phyloP scores from a whole-genome alignment of 768 basidiomycete species.

The Lyophyllum decastes region DNA sequence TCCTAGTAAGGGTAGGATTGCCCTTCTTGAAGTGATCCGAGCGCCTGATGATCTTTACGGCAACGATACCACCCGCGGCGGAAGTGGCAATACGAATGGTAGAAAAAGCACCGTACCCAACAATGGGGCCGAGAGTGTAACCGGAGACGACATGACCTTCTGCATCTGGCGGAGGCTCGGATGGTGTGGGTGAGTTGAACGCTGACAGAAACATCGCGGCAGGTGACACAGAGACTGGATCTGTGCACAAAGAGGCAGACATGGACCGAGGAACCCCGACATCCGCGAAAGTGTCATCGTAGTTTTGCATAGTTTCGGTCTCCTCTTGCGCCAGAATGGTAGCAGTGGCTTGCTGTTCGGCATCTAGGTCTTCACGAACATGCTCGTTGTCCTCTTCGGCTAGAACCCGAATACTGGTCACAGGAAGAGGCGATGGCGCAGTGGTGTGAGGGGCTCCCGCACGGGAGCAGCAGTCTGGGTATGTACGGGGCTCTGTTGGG shows the following conservation, averaged over 20 bases:
- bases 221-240: constrained; percentile 49
- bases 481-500: constrained; percentile 3
- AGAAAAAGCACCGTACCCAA: constrained; percentile 84
- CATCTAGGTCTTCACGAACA: constrained; percentile 18
- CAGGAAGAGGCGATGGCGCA: not conserved
- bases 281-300: not conserved
- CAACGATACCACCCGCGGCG: constrained; percentile 65
- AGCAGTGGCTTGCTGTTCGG: constrained; percentile 24
- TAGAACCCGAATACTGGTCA: constrained; percentile 7
- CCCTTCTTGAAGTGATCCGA: constrained; percentile 55
- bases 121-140: constrained; percentile 73
- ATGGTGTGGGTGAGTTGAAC: constrained; percentile 46
- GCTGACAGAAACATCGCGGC: constrained; percentile 75
- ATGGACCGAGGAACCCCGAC: not conserved
- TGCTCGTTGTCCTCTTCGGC: constrained; percentile 3
- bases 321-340: constrained; percentile 17
- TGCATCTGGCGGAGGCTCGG: constrained; percentile 51
- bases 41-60: constrained; percentile 81
- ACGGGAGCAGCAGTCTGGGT: constrained; percentile 2
- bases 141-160: constrained; percentile 70
- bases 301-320: not conserved
- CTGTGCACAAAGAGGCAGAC: constrained; percentile 13
- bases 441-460: not conserved
- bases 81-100: constrained; percentile 71
- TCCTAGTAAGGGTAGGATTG: constrained; percentile 47